phyloP scores from a whole-genome alignment of 371 early-diverging fungal genomes.

The Mucor sp. region DNA sequence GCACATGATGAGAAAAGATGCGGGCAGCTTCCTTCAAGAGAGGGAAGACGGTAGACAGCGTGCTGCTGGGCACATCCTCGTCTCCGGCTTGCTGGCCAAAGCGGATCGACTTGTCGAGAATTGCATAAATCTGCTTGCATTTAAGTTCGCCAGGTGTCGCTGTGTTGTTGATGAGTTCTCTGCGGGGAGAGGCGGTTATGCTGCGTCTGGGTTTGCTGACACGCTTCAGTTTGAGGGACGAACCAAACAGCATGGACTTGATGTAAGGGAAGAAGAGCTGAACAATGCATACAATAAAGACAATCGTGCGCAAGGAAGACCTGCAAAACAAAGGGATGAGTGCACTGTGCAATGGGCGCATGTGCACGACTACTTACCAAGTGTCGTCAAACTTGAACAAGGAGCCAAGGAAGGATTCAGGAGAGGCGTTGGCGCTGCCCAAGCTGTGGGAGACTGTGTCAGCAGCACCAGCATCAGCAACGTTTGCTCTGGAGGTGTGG shows the following conservation, averaged over 20 bases:
- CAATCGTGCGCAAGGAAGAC: slow-evolving; percentile 28
- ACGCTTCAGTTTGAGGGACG: slow-evolving; percentile 32
- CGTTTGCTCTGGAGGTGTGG: slow-evolving; percentile 21
- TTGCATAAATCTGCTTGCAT: slow-evolving; percentile 41
- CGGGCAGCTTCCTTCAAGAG: slow-evolving; percentile 29
- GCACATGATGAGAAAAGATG: slow-evolving; percentile 32
- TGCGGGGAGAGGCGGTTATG: background rate
- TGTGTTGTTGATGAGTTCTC: slow-evolving; percentile 1
- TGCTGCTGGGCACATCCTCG: slow-evolving; percentile 31
- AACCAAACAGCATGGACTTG: slow-evolving; percentile 17
- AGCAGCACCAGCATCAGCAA: slow-evolving; percentile 18
- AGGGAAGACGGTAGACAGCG: slow-evolving; percentile 19
- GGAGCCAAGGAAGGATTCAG: slow-evolving; percentile 11
- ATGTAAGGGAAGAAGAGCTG: slow-evolving; percentile 39
- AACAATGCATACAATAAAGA: slow-evolving; percentile 35
- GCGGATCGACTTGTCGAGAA: slow-evolving; percentile 22
- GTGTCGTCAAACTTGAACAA: slow-evolving; percentile 18
- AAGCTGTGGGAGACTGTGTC: background rate
- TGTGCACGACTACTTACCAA: slow-evolving; percentile 22
- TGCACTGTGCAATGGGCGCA: background rate
- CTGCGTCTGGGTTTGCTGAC: slow-evolving; percentile 23
- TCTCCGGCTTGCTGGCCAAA: slow-evolving; percentile 16
- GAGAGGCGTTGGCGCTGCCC: background rate
- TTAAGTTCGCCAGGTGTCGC: slow-evolving; percentile 47
- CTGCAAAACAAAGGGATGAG: background rate